Conservation (phyloP, 1,139 yeast genomes). For the Lizanozyma gosingica region DNA sequence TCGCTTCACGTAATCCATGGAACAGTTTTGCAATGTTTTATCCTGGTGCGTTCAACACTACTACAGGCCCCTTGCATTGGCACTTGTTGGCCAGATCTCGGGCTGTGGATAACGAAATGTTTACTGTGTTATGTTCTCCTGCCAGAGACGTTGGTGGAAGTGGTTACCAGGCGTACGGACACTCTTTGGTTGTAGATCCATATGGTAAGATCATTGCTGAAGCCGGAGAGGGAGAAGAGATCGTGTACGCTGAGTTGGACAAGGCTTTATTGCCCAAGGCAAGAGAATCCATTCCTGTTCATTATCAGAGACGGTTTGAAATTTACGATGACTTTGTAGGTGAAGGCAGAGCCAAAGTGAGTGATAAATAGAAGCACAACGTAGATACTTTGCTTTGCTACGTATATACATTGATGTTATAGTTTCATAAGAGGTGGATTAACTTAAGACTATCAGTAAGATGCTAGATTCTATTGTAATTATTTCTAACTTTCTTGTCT, state of each 20-base stretch:
- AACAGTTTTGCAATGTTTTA: conserved; percentile 84
- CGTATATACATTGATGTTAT: too few relatives aligned
- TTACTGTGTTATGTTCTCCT: conserved; percentile 77
- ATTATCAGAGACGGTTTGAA: conserved; percentile 76
- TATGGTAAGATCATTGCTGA: conserved; percentile 71
- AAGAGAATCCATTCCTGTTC: conserved; percentile 70
- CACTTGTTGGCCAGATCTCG: conserved; percentile 75
- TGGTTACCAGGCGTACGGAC: conserved; percentile 89
- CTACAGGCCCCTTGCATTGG: conserved; percentile 96
- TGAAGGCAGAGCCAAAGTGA: conserved; percentile 30
- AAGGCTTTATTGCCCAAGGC: conserved; percentile 51
- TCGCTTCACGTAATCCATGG: conserved; percentile 59
- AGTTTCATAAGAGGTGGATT: too few relatives aligned
- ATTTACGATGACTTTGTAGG: conserved; percentile 63
- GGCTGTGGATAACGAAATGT: conserved; percentile 84
- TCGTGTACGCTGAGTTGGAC: conserved; percentile 71
- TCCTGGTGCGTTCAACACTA: conserved; percentile 94
- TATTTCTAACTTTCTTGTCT: too few relatives aligned
- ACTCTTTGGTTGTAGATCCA: conserved; percentile 82
- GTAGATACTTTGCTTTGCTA: too few relatives aligned
- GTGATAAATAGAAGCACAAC: conserved; percentile 20
- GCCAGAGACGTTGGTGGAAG: conserved; percentile 62
- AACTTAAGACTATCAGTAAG: too few relatives aligned
- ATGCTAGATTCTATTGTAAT: too few relatives aligned
- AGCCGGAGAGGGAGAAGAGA: conserved; percentile 80